Base-by-base conservation (phyloP, 148 eudicot species). In the Nepenthes gracilis region DNA sequence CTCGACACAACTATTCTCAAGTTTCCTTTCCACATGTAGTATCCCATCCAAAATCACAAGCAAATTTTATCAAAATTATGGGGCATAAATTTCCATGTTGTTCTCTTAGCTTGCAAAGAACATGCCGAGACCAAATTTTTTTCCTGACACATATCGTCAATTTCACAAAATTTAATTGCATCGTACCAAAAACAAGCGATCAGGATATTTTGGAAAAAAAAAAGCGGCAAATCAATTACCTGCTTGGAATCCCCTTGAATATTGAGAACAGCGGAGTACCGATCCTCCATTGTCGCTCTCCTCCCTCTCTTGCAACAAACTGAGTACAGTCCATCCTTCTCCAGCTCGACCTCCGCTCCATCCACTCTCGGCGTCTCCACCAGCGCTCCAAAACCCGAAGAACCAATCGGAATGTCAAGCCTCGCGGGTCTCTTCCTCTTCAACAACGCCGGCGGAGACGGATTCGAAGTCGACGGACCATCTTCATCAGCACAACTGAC, bases 231-330 rank as follows among this genome's bases (percentile, higher is more conserved):
- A 56, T n/a, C 12, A 49, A 59, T 60, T 79, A 92, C 98, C 98
- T 85, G 78, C 74, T 84, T 88, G 47, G 90, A 47, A 67, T 85
- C 72, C 12, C 81, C 91, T 10, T 72, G 60, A 53, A 81, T 32
- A 35, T 83, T 67, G 33, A 85, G 63, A 1, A 53, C 65, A 40
- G 82, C 91, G 5, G 88, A 86, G 71, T 70, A 88, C 1, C 95
- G 85, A 73, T 93, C 98, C 74, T 93, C 96, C 88, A 93, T 75
- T 12, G 61, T 70, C 55, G 82, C 78, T 60, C 89, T 88, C 73
- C 83, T 86, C 49, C 98, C 96, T 51, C 75, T 84, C 75, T 82
- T 93, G 66, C 95, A 86, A 67, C 74, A 86, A 61, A 88, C 95
- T 12, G 96, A 80, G 59, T 78, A 78, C 68, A 72, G 69, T 69